Conservation (phyloP, 768 basidiomycete species). For the Leucocoprinus birnbaumii region DNA sequence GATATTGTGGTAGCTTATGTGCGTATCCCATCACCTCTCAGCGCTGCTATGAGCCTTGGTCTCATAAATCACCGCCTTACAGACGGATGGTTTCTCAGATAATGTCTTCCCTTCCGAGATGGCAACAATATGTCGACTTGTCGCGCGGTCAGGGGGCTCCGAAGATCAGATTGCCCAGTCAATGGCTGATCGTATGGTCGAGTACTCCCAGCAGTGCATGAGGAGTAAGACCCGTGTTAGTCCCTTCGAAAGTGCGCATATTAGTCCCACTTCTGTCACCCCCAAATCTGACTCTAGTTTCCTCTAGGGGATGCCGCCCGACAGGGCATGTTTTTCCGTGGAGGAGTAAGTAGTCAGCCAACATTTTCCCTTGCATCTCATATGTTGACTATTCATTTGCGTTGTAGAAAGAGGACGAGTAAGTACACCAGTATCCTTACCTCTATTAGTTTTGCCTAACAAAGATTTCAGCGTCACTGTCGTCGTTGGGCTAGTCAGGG, state of each 20-base stretch:
- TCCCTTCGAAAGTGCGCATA: constrained; percentile 68
- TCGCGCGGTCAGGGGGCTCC: constrained; percentile 49
- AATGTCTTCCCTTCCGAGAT: constrained; percentile 73
- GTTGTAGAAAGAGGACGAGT: constrained; percentile 79
- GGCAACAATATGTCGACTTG: constrained; percentile 64
- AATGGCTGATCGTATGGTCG: constrained; percentile 71
- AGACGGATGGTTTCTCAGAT: constrained; percentile 57
- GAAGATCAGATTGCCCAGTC: constrained; percentile 64
- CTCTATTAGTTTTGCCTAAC: constrained; percentile 16
- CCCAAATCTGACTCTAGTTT: constrained; percentile 7
- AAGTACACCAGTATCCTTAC: constrained; percentile 24
- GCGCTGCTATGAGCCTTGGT: background rate
- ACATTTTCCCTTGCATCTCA: constrained; percentile 1
- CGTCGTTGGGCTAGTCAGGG: constrained; percentile 64
- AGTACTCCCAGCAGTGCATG: constrained; percentile 73
- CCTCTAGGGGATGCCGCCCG: constrained; percentile 57
- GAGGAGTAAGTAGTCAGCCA: constrained; percentile 58
- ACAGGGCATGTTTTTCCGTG: constrained; percentile 61
- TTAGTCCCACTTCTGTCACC: background rate
- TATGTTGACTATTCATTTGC: constrained; percentile 9
- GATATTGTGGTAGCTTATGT: constrained; percentile 53
- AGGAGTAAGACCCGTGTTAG: constrained; percentile 56
- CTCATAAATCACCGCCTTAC: background rate
- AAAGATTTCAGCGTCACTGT: constrained; percentile 57
- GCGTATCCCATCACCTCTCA: constrained; percentile 11